These are phyloP conservation scores for Plasmodium reichenowi DNA, from an alignment of 169 alveolate genomes.

Conservation along the genomic window DNA sequence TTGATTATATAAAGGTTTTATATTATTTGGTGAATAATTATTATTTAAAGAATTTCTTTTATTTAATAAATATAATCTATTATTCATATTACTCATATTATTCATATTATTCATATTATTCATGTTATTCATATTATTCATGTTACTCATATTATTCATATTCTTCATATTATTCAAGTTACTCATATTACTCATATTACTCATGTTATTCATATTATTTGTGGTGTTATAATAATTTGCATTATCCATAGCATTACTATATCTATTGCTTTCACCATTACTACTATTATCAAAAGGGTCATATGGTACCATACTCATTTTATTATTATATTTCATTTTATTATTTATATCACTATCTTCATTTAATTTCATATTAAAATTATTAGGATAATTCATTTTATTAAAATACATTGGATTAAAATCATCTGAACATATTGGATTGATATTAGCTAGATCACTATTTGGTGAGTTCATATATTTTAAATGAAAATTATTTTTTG, in stretches of 20 bases:
- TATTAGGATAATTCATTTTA: conserved; percentile 42
- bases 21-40: conserved; percentile 9
- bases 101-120: conserved; percentile 8
- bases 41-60: conserved; percentile 55
- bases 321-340: conserved; percentile 52
- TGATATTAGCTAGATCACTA: conserved; percentile 18
- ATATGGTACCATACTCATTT: conserved; percentile 27
- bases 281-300: conserved; percentile 67
- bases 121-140: conserved; percentile 30
- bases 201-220: conserved; percentile 33
- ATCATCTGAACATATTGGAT: conserved; percentile 44
- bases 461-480: conserved; percentile 45
- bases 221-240: neutral
- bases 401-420: conserved; percentile 16
- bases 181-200: conserved; percentile 24
- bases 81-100: conserved; percentile 32
- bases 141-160: conserved; percentile 34
- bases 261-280: neutral
- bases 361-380: conserved; percentile 36
- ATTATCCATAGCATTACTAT: conserved; percentile 3
- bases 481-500: conserved; percentile 21
- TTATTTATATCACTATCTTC: conserved; percentile 29
- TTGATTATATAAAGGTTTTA: conserved; percentile 44
- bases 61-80: conserved; percentile 24
- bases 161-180: conserved; percentile 1